Base-by-base conservation (phyloP, 257 asterid genomes). In the Leptodermis oblonga region DNA sequence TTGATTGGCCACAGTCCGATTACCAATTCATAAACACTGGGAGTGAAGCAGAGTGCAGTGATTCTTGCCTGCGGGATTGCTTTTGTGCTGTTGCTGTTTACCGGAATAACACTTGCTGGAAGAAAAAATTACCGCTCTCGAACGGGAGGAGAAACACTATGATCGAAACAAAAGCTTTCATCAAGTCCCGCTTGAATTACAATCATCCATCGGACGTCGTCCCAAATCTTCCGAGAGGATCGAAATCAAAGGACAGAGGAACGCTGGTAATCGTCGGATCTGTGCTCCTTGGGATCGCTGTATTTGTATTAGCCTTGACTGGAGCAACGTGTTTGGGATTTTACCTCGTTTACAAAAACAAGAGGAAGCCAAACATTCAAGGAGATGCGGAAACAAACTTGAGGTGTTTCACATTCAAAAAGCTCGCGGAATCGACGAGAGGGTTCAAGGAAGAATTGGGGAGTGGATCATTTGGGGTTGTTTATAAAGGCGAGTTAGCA, bases 251-350 rank as follows among this genome's bases (percentile, higher is more conserved):
- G 39, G 76, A 82, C 51, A 76, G 58, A 5, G 68, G 55, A 9
- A 63, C 63, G 4, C 56, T 87, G 78, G 41, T 82, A 18, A 37
- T 75, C 52, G 77, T 87, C 5, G 74, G 67, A 64, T 79, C 90
- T 2, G 80, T 69, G 45, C 80, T 87, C 20, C 69, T 85, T 49
- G 88, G 90, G 8, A 79, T 81, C 82, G 85, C 94, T 0, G 74
- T 69, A 17, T 80, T 83, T 26, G n/a, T 87, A 48, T 36, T 79
- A 46, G 28, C 78, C 15, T 71, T 85, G 5, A 67, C 78, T 34
- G 37, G 9, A 8, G 79, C 65, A 12, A 77, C 79, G 68, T 81
- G 81, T 46, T 49, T 75, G 0, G 79, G 74, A 1, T 69, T 65
- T 30, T 73, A 65, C 81, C 67, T 76, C 43, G 54, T 74, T 0